Conservation (phyloP, 305 asterid species). For the Fraxinus albicans region DNA sequence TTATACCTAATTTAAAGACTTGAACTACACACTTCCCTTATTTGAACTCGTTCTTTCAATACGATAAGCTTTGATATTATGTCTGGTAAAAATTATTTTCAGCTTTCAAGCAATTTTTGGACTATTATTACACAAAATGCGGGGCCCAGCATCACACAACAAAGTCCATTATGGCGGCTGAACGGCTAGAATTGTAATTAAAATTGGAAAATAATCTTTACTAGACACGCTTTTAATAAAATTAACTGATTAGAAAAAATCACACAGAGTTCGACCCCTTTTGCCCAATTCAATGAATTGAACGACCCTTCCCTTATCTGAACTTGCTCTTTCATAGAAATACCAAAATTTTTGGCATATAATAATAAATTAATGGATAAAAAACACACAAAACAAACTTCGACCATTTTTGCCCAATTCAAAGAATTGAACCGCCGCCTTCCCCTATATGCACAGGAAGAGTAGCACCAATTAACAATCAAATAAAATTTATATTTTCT, state of each 20-base stretch:
- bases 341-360: not conserved
- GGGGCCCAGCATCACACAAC: too few relatives aligned
- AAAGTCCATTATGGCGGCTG: too few relatives aligned
- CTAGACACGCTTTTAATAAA: too few relatives aligned
- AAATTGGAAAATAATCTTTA: too few relatives aligned
- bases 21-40: not conserved
- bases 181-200: too few relatives aligned
- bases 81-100: too few relatives aligned
- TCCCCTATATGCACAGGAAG: not conserved
- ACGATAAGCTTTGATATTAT: not conserved
- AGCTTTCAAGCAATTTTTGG: too few relatives aligned
- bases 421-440: not conserved
- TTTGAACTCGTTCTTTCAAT: not conserved
- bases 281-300: not conserved
- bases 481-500: conserved; percentile 18
- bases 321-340: not conserved
- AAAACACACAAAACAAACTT: not conserved
- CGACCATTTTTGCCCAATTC: not conserved
- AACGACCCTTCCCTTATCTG: not conserved
- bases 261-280: not conserved
- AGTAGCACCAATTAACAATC: not conserved
- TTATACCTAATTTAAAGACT: not conserved
- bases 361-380: not conserved
- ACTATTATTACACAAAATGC: too few relatives aligned
- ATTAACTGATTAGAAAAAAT: too few relatives aligned